These are phyloP conservation scores for Mortierella sp. DNA, from an alignment of 371 early-diverging fungal species.

Conservation along the genomic window DNA sequence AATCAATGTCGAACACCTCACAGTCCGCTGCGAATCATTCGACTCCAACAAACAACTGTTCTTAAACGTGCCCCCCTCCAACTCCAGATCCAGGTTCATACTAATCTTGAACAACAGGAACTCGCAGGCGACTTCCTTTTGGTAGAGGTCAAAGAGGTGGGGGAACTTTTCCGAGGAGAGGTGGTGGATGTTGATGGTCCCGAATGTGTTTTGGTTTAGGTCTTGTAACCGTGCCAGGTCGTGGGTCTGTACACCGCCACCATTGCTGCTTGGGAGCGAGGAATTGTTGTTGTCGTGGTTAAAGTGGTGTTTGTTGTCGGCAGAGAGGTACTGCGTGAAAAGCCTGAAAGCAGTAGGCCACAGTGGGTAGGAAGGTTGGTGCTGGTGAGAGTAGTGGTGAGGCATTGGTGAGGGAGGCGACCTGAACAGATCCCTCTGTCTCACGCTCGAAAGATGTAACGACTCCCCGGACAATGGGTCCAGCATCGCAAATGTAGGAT, in stretches of 20 bases:
- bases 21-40: conserved; percentile 58
- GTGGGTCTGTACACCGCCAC: conserved; percentile 19
- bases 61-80: conserved; percentile 33
- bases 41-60: conserved; percentile 67
- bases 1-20: conserved; percentile 73
- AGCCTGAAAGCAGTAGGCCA: conserved; percentile 30
- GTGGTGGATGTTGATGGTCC: conserved; percentile 33
- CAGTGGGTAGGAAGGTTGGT: conserved; percentile 4
- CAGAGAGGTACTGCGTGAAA: conserved; percentile 19
- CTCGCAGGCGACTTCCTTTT: conserved; percentile 25
- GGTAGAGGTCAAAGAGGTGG: conserved; percentile 33
- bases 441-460: background rate
- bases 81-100: conserved; percentile 31
- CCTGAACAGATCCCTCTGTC: conserved; percentile 6
- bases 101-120: conserved; percentile 41
- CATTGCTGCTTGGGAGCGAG: background rate
- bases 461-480: conserved; percentile 1
- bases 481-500: conserved; percentile 2
- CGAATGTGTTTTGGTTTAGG: conserved; percentile 19
- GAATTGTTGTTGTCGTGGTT: background rate
- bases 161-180: conserved; percentile 43
- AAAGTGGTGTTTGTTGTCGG: background rate
- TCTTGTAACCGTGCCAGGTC: conserved; percentile 32
- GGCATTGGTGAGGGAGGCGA: background rate
- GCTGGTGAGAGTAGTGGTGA: background rate